Conservation (phyloP, 2,329 filamentous ascomycete species). For the Aspergillus alliaceus region DNA sequence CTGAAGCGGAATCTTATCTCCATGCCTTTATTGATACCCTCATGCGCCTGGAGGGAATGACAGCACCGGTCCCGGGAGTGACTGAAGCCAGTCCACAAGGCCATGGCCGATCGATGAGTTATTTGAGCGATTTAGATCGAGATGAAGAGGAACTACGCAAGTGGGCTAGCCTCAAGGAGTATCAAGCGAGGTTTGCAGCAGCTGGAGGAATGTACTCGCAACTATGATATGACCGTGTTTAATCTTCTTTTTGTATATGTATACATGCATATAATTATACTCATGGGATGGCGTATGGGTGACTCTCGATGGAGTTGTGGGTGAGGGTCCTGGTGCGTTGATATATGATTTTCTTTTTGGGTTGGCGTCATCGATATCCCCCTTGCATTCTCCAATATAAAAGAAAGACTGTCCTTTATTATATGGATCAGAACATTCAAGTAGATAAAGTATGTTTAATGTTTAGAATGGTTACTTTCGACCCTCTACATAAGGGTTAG, state of each 20-base stretch:
- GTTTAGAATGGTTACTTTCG: too few relatives aligned
- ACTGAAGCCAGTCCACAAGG: constrained; percentile 30
- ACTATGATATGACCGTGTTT: constrained; percentile 16
- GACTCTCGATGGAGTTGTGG: not conserved
- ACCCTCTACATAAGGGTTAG: too few relatives aligned
- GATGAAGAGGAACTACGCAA: constrained; percentile 74
- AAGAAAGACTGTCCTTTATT: too few relatives aligned
- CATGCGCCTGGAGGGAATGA: constrained; percentile 68
- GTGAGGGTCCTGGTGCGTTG: not conserved
- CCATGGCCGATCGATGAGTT: constrained; percentile 35
- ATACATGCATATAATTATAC: not conserved
- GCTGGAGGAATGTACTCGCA: constrained; percentile 53
- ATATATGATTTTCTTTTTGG: not conserved
- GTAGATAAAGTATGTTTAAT: too few relatives aligned
- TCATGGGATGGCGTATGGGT: not conserved
- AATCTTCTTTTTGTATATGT: not conserved
- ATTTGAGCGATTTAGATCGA: constrained; percentile 51
- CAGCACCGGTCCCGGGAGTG: constrained; percentile 23
- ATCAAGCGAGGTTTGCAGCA: constrained; percentile 71
- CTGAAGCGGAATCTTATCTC: constrained; percentile 69
- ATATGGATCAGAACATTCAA: too few relatives aligned
- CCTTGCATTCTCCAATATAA: not conserved
- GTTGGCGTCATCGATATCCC: not conserved
- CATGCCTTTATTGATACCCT: constrained; percentile 72
- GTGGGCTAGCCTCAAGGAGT: constrained; percentile 78